Evolutionary conservation across 75 land plant species (phyloP).

Genomic region (Pinus taeda): DNA sequence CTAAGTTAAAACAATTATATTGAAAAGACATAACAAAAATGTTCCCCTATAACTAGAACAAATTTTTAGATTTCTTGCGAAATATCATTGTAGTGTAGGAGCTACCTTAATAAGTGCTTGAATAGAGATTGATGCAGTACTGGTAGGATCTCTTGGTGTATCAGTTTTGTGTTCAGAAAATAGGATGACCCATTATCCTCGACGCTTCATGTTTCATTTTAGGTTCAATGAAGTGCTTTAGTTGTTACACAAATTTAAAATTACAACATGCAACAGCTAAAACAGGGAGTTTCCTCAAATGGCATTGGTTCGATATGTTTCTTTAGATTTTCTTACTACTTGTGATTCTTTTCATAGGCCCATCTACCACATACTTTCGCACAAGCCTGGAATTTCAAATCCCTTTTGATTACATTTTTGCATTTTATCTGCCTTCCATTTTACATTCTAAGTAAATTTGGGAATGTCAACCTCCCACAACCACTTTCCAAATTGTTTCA

Average conservation of each 20-base stretch:
- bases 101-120: conserved; percentile 30
- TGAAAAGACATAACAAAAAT: too few species aligned
- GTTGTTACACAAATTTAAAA: too few species aligned
- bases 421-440: too few species aligned
- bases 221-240: conserved; percentile 11
- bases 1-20: too few species aligned
- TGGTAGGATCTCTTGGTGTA: conserved; percentile 22
- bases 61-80: not conserved
- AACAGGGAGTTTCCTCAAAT: not conserved
- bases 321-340: too few species aligned
- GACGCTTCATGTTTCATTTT: conserved; percentile 19
- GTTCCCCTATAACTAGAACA: too few species aligned
- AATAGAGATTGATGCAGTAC: conserved; percentile 31
- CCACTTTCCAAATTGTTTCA: too few species aligned
- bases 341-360: too few species aligned
- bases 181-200: conserved; percentile 15
- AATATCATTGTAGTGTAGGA: conserved; percentile 11
- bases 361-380: conserved; percentile 27
- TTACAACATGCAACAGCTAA: too few species aligned
- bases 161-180: not conserved
- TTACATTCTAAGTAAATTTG: too few species aligned
- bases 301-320: not conserved
- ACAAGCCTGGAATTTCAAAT: too few species aligned
- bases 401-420: not conserved
- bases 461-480: too few species aligned